Evolutionary conservation across 208 protist species (phyloP), one percentile per base, ranked within the genome.

Genomic region (Leishmania arabica): DNA sequence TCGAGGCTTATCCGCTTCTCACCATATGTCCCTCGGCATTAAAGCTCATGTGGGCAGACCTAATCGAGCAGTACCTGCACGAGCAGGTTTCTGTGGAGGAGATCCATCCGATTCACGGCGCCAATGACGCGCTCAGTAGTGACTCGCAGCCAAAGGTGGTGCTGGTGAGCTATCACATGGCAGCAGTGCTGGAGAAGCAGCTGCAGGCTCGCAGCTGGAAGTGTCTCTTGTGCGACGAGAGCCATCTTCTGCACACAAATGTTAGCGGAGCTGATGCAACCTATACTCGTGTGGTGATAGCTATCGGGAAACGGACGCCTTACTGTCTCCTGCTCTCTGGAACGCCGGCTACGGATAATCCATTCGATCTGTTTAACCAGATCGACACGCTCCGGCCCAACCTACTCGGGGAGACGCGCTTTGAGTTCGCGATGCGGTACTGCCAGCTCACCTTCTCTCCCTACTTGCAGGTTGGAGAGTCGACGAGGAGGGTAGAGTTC

Each of bases 311-410:
- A 74, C 75, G 68, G 0, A 58, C 87, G 37, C 84, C 75, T 6
- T 81, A 92, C 81, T 97, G 94, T 75, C 80, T 97, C 34, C 79
- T 97, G 51, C 82, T 97, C 1, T 92, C 84, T 64, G 94, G 94
- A 51, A 95, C 94, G 31, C 94, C 94, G 6, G 86, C 90, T 6
- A 81, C 90, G 17, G 75, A 83, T 34, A 86, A 85, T 3, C 90
- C 92, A 4, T 97, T 97, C 84, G 91, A 93, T 78, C 85, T 97
- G 79, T 97, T 85, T 82, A 95, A 95, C 76, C 91, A 95, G 79
- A 62, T 95, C 9, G 90, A 95, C 81, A 90, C 83, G 40, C 65
- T 97, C 27, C 80, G 71, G 6, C 85, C 88, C 54, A 91, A 91
- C n/a, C 49, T 92, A 62, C 77, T 97, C 45, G 94, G 92, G 34